Conservation (phyloP, 495 filamentous ascomycete species). For the Penicillium subrubescens region DNA sequence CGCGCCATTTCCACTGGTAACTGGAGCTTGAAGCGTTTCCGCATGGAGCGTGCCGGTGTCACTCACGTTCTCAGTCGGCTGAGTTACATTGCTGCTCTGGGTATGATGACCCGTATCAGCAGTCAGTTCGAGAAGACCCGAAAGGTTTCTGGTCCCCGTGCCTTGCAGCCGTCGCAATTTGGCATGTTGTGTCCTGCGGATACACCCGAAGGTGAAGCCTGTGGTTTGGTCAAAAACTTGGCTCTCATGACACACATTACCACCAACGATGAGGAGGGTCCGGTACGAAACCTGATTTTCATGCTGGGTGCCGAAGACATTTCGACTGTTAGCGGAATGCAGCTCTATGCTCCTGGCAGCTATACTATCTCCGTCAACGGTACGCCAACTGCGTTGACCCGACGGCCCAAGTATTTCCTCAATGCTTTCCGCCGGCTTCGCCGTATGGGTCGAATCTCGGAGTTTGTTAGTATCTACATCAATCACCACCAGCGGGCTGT, state of each 20-base stretch:
- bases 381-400: constrained; percentile 82
- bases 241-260: constrained; percentile 99
- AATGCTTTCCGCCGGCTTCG: constrained; percentile 79
- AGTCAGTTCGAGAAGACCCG: constrained; percentile 98
- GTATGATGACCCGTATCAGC: constrained; percentile 99
- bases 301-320: constrained; percentile 80
- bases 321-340: constrained; percentile 67
- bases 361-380: constrained; percentile 96
- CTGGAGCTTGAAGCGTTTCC: constrained; percentile 95
- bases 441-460: constrained; percentile 84
- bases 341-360: constrained; percentile 78
- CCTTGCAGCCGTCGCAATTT: constrained; percentile 94
- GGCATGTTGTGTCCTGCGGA: constrained; percentile 97
- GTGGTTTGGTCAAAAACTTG: constrained; percentile 96
- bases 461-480: constrained; percentile 93
- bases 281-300: constrained; percentile 78
- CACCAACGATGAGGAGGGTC: constrained; percentile 88
- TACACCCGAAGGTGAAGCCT: constrained; percentile 97
- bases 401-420: constrained; percentile 80
- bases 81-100: constrained; percentile 96
- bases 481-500: constrained; percentile 89
- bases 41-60: constrained; percentile 96
- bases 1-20: constrained; percentile 95
- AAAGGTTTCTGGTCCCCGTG: constrained; percentile 93
- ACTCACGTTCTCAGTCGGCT: constrained; percentile 94